Conservation (phyloP, 2,329 filamentous ascomycete genomes). For the Fusarium duplospermum region DNA sequence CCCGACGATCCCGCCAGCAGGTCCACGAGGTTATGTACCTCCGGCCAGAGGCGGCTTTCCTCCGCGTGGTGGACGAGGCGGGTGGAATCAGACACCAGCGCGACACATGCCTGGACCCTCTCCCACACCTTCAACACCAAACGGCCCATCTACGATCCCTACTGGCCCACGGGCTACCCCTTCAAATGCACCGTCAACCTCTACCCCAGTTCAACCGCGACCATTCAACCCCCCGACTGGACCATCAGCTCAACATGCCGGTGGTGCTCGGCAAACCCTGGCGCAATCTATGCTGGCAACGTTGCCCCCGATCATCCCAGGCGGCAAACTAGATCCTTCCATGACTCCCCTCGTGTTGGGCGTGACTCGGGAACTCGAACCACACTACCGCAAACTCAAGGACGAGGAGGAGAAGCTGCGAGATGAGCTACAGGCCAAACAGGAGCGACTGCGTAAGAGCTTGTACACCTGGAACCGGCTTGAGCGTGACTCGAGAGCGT, state of each 20-base stretch:
- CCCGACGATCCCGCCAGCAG: constrained; percentile 63
- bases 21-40: constrained; percentile 65
- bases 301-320: constrained; percentile 63
- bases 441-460: constrained; percentile 66
- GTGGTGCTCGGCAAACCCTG: constrained; percentile 56
- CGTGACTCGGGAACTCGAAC: constrained; percentile 64
- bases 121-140: constrained; percentile 54
- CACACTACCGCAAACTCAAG: constrained; percentile 64
- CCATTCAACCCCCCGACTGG: constrained; percentile 70
- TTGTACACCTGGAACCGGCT: constrained; percentile 65
- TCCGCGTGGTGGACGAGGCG: constrained; percentile 59
- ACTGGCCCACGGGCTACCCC: constrained; percentile 59
- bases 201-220: constrained; percentile 55
- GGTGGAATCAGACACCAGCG: constrained; percentile 54
- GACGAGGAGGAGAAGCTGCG: constrained; percentile 70
- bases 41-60: constrained; percentile 58
- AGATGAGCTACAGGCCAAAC: constrained; percentile 63
- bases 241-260: constrained; percentile 56
- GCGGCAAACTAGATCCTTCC: constrained; percentile 65
- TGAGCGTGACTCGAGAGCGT: constrained; percentile 64
- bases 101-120: constrained; percentile 51
- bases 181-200: constrained; percentile 49
- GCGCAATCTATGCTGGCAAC: constrained; percentile 64
- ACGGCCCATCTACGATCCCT: constrained; percentile 57
- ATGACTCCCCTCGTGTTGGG: constrained; percentile 58